Evolutionary conservation across 495 filamentous ascomycete species (phyloP).

Genomic region (Trichocladium uniseriatum): DNA sequence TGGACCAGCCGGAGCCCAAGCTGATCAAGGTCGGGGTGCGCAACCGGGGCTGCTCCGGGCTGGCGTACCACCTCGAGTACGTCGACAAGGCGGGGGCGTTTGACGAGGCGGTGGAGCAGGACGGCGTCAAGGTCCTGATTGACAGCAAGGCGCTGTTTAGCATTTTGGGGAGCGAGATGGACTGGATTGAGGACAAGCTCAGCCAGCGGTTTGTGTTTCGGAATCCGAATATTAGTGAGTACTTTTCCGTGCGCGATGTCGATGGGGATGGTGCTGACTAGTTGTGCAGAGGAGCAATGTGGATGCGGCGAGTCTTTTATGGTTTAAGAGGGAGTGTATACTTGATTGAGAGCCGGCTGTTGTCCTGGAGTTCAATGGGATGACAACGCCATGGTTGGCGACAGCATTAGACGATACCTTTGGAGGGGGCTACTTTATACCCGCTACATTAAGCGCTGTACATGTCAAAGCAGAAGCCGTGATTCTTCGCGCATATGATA

Average conservation of each 20-base stretch:
- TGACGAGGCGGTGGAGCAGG: constrained; percentile 90
- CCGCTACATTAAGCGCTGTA: no score
- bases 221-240: constrained; percentile 97
- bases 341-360: no score
- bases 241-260: no score
- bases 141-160: constrained; percentile 96
- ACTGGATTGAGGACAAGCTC: constrained; percentile 94
- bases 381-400: no score
- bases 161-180: constrained; percentile 98
- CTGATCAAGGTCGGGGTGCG: constrained; percentile 89
- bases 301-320: constrained; percentile 97
- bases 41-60: constrained; percentile 89
- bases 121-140: constrained; percentile 90
- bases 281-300: constrained; percentile 77
- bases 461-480: no score
- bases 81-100: constrained; percentile 81
- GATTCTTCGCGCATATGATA: no score
- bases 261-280: background rate
- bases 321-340: constrained; percentile 42
- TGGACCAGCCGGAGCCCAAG: constrained; percentile 77
- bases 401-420: no score
- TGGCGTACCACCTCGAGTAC: constrained; percentile 93
- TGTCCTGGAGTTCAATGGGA: no score
- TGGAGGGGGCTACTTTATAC: no score
- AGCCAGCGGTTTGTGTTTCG: constrained; percentile 83